Evolutionary conservation across 78 protist genomes (phyloP).

Genomic region (Dictyostelium brefeldianum): DNA sequence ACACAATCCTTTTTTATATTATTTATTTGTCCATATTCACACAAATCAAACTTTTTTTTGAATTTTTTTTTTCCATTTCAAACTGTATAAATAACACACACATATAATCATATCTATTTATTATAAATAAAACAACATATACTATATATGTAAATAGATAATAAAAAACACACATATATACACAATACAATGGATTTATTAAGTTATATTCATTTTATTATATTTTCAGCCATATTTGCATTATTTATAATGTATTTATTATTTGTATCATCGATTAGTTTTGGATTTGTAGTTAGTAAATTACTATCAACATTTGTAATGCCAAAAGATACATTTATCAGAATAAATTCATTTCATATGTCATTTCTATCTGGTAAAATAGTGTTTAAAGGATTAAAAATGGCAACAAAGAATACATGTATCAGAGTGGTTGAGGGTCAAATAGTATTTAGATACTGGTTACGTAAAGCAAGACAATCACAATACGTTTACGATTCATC

Average conservation of each 20-base stretch:
- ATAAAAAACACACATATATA: background rate
- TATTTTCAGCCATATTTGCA: conserved; percentile 59
- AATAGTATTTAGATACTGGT: conserved; percentile 63
- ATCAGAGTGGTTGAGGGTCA: conserved; percentile 51
- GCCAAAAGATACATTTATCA: conserved; percentile 46
- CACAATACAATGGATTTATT: conserved; percentile 19
- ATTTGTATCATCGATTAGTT: conserved; percentile 61
- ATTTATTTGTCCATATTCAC: background rate
- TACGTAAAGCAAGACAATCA: conserved; percentile 43
- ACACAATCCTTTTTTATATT: background rate
- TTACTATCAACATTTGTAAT: conserved; percentile 37
- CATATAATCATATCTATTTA: background rate
- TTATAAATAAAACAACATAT: background rate
- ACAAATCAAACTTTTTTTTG: background rate
- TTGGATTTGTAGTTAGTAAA: conserved; percentile 69
- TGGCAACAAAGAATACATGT: conserved; percentile 73
- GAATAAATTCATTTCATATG: conserved; percentile 46
- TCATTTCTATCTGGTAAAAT: conserved; percentile 64
- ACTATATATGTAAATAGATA: background rate
- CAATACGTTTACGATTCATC: conserved; percentile 5
- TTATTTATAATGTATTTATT: conserved; percentile 55
- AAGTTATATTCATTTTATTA: conserved; percentile 37
- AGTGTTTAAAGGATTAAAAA: conserved; percentile 50
- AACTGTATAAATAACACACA: background rate
- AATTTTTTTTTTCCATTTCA: no score